phyloP scores from a whole-genome alignment of 83 land plant genomes.

The Larix sibirica region DNA sequence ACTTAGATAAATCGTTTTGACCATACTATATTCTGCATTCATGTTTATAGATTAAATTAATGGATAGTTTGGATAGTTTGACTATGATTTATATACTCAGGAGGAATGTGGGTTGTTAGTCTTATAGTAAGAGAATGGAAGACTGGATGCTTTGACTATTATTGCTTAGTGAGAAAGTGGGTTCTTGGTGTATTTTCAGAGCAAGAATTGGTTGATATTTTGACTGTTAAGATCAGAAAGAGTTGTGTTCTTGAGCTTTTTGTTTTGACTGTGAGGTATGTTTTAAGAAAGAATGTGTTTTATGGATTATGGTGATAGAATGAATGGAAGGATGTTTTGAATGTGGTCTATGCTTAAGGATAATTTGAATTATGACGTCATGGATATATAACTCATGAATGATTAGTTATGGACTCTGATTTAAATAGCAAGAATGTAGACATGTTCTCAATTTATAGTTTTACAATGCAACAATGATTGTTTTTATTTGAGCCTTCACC shows the following conservation, averaged over 20 bases:
- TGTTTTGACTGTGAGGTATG: not conserved
- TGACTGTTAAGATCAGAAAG: not conserved
- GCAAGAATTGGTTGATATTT: not conserved
- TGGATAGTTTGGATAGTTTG: not conserved
- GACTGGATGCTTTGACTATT: not conserved
- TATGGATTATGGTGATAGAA: not conserved
- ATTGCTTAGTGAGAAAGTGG: not conserved
- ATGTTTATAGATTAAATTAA: not conserved
- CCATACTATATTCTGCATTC: too few relatives aligned
- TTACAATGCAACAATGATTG: too few relatives aligned
- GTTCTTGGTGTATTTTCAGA: not conserved
- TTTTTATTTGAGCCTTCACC: too few relatives aligned
- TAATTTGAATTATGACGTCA: too few relatives aligned
- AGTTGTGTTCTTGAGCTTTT: not conserved
- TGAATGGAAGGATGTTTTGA: not conserved
- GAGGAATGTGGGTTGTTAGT: not conserved
- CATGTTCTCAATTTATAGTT: too few relatives aligned
- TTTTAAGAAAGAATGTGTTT: not conserved
- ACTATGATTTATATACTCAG: conserved; percentile 7
- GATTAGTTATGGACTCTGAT: too few relatives aligned
- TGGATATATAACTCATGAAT: too few relatives aligned
- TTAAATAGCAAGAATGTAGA: too few relatives aligned
- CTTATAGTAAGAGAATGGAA: not conserved
- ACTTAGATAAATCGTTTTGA: too few relatives aligned
- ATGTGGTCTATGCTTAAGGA: not conserved